Percentiles rank a stretch among this genome's conserved stretches.
Evolutionary conservation across 129 eudicot species (phyloP).

Genomic region (Helianthus annuus): DNA sequence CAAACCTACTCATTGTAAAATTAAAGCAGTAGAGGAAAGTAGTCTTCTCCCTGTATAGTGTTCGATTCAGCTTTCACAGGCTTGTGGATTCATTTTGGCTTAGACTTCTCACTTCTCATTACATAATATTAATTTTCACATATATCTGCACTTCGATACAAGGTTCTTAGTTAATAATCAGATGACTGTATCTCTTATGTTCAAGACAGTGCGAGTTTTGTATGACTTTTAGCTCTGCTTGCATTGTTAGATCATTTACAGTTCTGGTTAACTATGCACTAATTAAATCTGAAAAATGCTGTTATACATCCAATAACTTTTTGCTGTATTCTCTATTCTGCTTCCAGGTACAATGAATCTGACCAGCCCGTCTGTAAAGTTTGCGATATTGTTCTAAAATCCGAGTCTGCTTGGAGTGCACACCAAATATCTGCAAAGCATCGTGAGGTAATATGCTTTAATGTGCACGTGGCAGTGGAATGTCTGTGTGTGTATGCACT

Average conservation of each 20-base stretch:
- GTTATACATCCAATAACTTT: not conserved
- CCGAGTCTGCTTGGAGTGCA: constrained; percentile 81
- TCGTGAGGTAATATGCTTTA: constrained; percentile 60
- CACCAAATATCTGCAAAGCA: constrained; percentile 91
- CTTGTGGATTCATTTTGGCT: not conserved
- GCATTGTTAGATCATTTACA: not conserved
- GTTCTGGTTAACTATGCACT: constrained; percentile 7
- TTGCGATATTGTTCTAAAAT: constrained; percentile 80
- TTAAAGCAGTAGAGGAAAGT: not conserved
- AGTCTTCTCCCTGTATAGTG: not conserved
- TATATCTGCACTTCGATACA: not conserved
- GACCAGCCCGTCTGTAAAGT: constrained; percentile 89
- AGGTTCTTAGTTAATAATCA: constrained; percentile 2
- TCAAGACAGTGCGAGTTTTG: not conserved
- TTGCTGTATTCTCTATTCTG: not conserved
- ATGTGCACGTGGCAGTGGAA: too few relatives aligned
- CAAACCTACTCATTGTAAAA: not conserved
- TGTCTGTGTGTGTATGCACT: not conserved
- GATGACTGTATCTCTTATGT: not conserved
- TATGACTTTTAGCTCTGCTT: constrained; percentile 13
- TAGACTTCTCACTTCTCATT: not conserved
- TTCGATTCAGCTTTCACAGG: not conserved
- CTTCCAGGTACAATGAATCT: constrained; percentile 78
- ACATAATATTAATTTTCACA: not conserved
- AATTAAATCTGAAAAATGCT: not conserved